A percentile compares a stretch with the other conserved stretches of the same genome.
Conservation (phyloP, 805 yeast genomes). For the Ogataea polymorpha region DNA sequence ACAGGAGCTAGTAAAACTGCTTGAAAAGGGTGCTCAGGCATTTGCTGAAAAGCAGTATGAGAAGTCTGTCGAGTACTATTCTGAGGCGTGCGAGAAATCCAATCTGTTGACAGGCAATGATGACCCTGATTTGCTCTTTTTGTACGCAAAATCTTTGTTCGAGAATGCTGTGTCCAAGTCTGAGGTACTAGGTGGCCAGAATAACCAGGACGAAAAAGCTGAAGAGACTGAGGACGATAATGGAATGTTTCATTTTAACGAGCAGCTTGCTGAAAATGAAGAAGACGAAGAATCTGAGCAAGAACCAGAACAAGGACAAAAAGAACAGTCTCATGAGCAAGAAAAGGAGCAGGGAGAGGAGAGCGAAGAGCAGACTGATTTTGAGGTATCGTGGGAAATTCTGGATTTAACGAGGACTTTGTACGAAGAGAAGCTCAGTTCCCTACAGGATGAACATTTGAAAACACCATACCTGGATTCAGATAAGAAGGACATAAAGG, state of each 20-base stretch:
- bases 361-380: conserved; percentile 60
- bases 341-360: conserved; percentile 27
- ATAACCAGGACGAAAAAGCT: conserved; percentile 26
- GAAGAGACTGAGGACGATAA: conserved; percentile 33
- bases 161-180: conserved; percentile 71
- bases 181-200: conserved; percentile 65
- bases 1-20: conserved; percentile 42
- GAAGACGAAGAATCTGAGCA: conserved; percentile 22
- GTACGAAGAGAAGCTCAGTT: conserved; percentile 44
- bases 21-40: conserved; percentile 60
- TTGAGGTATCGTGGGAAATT: conserved; percentile 86
- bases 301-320: conserved; percentile 30
- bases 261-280: conserved; percentile 33
- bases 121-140: conserved; percentile 64
- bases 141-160: conserved; percentile 79
- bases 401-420: conserved; percentile 73
- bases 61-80: conserved; percentile 65
- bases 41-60: conserved; percentile 67
- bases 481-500: conserved; percentile 19
- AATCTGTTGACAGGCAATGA: conserved; percentile 57
- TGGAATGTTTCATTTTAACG: conserved; percentile 22
- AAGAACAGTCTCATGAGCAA: conserved; percentile 12
- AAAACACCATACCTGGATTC: conserved; percentile 20
- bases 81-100: conserved; percentile 64
- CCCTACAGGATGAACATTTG: conserved; percentile 2